These are phyloP conservation scores for Cyclostephanos invisitatus DNA, from an alignment of 108 stramenopile genomes.

Conservation along the genomic window DNA sequence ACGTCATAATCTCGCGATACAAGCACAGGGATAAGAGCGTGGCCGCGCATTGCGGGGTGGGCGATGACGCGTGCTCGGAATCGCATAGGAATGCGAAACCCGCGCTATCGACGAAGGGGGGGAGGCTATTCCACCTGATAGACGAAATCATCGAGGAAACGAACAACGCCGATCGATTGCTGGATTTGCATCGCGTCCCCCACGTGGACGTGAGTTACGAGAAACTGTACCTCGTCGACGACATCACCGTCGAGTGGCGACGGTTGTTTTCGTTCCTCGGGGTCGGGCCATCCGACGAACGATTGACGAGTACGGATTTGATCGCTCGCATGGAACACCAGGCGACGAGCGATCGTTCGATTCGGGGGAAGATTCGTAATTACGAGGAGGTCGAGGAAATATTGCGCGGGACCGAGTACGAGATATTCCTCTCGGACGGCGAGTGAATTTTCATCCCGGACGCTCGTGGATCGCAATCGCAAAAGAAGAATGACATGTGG, in stretches of 20 bases:
- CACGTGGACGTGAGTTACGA: slow-evolving; percentile 13
- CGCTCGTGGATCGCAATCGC: no score
- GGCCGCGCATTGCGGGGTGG: slow-evolving; percentile 13
- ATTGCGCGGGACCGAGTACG: slow-evolving; percentile 11
- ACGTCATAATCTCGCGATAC: not conserved
- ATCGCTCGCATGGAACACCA: not conserved
- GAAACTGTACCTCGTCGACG: not conserved
- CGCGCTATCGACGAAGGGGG: not conserved
- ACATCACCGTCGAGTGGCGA: slow-evolving; percentile 17
- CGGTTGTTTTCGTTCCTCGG: slow-evolving; percentile 16
- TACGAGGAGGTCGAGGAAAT: slow-evolving; percentile 3
- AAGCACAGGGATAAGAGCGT: slow-evolving; percentile 1
- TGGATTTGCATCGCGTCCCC: not conserved
- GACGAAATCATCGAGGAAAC: not conserved
- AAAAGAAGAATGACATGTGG: no score
- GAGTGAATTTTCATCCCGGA: not conserved
- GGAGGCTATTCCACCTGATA: not conserved
- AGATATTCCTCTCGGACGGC: not conserved
- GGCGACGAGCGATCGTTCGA: not conserved
- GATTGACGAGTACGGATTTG: not conserved
- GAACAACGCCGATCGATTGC: not conserved
- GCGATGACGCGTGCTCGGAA: not conserved
- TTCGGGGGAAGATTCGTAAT: slow-evolving; percentile 1
- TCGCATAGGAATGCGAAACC: slow-evolving; percentile 1
- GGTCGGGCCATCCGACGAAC: slow-evolving; percentile 10